Evolutionary conservation across 2,329 filamentous ascomycete species (phyloP).

Genomic region (Cladorrhinum sp.): DNA sequence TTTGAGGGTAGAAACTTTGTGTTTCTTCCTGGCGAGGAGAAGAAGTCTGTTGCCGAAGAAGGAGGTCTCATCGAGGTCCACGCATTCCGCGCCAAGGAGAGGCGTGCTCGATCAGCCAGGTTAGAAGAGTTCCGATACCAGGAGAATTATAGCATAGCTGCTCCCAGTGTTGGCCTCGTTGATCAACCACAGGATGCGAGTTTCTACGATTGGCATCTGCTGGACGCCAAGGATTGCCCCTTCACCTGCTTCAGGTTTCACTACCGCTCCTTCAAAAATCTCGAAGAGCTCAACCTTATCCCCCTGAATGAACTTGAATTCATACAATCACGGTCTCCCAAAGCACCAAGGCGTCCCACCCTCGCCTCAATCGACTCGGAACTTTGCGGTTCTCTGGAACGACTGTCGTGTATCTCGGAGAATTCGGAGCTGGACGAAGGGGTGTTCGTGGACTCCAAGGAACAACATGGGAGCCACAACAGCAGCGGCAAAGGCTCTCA

Average conservation of each 20-base stretch:
- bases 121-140: conserved; percentile 45
- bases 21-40: conserved; percentile 41
- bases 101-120: conserved; percentile 41
- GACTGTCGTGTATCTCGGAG: neutral
- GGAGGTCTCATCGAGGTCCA: conserved; percentile 55
- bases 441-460: conserved; percentile 17
- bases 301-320: conserved; percentile 28
- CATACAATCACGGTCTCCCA: conserved; percentile 13
- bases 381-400: neutral
- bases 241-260: conserved; percentile 55
- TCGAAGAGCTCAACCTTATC: conserved; percentile 48
- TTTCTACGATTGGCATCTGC: conserved; percentile 52
- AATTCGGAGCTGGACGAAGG: conserved; percentile 13
- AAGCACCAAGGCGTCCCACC: conserved; percentile 2
- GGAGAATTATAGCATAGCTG: conserved; percentile 49
- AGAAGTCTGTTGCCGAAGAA: conserved; percentile 45
- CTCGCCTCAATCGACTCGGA: neutral
- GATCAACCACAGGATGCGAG: conserved; percentile 48
- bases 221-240: conserved; percentile 50
- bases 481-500: conserved; percentile 11
- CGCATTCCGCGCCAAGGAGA: conserved; percentile 50
- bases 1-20: conserved; percentile 51
- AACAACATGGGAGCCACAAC: conserved; percentile 11
- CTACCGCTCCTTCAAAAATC: conserved; percentile 51
- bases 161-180: conserved; percentile 51